Conservation (phyloP, 441 rosid species). For the Erodium trifolium region DNA sequence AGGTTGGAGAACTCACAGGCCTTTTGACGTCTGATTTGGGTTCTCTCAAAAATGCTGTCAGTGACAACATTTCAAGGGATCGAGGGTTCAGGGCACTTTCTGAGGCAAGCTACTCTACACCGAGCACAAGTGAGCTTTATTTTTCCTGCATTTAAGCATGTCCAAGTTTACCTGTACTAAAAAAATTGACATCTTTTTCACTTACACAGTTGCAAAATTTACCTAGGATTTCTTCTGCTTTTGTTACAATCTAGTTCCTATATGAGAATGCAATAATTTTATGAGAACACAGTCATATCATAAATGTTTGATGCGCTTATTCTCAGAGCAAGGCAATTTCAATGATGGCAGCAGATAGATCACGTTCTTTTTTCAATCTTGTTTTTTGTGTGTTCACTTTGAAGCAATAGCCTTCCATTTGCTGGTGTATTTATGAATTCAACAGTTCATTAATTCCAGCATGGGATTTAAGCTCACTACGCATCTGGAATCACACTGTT, state of each 20-base stretch:
- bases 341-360: background rate
- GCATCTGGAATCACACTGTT: background rate
- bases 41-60: constrained; percentile 63
- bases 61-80: constrained; percentile 87
- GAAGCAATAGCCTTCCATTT: background rate
- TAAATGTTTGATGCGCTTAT: background rate
- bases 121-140: constrained; percentile 54
- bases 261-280: background rate
- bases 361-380: background rate
- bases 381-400: background rate
- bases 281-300: background rate
- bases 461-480: background rate
- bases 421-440: background rate
- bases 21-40: constrained; percentile 87
- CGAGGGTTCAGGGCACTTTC: constrained; percentile 96
- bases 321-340: background rate
- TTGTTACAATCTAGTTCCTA: background rate
- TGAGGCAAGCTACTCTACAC: constrained; percentile 85
- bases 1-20: constrained; percentile 87
- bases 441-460: background rate
- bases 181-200: constrained; percentile 12
- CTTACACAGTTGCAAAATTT: constrained; percentile 9
- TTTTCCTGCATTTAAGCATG: constrained; percentile 26
- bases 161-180: constrained; percentile 16
- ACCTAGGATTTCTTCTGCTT: constrained; percentile 3